phyloP scores from a whole-genome alignment of 176 grass and related monocot genomes.

The Phoenix dactylifera region DNA sequence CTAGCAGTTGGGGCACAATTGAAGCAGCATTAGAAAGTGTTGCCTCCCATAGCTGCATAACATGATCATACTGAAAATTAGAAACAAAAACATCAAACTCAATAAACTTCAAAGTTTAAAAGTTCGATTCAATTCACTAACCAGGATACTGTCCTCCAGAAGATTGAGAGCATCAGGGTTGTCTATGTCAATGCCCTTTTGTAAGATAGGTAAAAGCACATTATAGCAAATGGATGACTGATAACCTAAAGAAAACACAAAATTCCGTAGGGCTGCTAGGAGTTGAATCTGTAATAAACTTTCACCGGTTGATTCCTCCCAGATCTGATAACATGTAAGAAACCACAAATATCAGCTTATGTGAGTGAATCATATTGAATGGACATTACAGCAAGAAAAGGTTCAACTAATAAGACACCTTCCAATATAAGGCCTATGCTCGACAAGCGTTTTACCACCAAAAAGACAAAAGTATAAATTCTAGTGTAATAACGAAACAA shows the following conservation, averaged over 20 bases:
- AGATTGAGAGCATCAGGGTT: conserved; percentile 98
- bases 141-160: conserved; percentile 90
- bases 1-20: conserved; percentile 70
- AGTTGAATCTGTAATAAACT: conserved; percentile 94
- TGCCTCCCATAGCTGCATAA: conserved; percentile 83
- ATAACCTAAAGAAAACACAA: conserved; percentile 75
- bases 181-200: conserved; percentile 73
- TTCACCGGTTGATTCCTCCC: conserved; percentile 85
- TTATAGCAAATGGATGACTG: conserved; percentile 76
- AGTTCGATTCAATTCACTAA: conserved; percentile 31
- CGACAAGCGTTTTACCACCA: too few relatives aligned
- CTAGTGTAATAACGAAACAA: too few relatives aligned
- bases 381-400: too few relatives aligned
- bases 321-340: conserved; percentile 43
- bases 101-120: not conserved
- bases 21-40: conserved; percentile 81
- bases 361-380: too few relatives aligned
- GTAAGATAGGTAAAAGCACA: conserved; percentile 83
- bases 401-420: too few relatives aligned
- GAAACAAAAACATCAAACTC: conserved; percentile 1
- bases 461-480: too few relatives aligned
- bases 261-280: conserved; percentile 75
- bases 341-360: too few relatives aligned
- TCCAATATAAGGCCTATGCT: too few relatives aligned
- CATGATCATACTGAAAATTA: conserved; percentile 13